Evolutionary conservation across 441 rosid species (phyloP).

Genomic region (Monsonia emarginata): DNA sequence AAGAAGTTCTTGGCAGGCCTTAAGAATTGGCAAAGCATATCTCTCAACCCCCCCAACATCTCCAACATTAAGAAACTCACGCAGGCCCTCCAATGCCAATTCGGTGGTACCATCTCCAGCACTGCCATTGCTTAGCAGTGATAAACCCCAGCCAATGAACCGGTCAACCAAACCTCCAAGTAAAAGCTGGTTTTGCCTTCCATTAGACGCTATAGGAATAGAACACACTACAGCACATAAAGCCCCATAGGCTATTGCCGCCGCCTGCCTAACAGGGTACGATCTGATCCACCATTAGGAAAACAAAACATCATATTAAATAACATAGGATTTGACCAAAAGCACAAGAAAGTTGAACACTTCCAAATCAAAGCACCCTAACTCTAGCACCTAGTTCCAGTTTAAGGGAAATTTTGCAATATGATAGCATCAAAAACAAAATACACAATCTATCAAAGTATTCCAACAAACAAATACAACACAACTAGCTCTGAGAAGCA

Average conservation of each 20-base stretch:
- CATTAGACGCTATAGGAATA: slow-evolving; percentile 57
- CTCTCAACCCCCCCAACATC: slow-evolving; percentile 73
- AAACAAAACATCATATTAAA: not conserved
- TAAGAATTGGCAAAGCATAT: slow-evolving; percentile 68
- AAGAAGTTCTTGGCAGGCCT: slow-evolving; percentile 79
- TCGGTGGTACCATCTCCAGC: slow-evolving; percentile 61
- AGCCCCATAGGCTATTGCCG: slow-evolving; percentile 73
- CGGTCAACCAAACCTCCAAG: slow-evolving; percentile 71
- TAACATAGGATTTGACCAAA: not conserved
- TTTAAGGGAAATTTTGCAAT: not conserved
- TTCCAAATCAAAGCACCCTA: slow-evolving; percentile 4
- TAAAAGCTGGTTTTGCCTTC: slow-evolving; percentile 74
- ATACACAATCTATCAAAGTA: not conserved
- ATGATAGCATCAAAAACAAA: not conserved
- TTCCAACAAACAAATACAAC: not conserved
- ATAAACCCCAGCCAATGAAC: slow-evolving; percentile 81
- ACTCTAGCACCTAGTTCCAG: not conserved
- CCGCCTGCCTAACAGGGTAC: slow-evolving; percentile 63
- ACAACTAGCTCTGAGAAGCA: not conserved
- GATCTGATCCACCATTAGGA: slow-evolving; percentile 37
- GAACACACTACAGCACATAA: slow-evolving; percentile 74
- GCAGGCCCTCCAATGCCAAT: slow-evolving; percentile 63
- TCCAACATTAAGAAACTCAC: slow-evolving; percentile 75
- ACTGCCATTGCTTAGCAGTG: slow-evolving; percentile 59
- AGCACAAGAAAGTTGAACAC: not conserved